Base-by-base conservation (phyloP, 345 rosid genomes). In the Diplotaxis tenuifolia region DNA sequence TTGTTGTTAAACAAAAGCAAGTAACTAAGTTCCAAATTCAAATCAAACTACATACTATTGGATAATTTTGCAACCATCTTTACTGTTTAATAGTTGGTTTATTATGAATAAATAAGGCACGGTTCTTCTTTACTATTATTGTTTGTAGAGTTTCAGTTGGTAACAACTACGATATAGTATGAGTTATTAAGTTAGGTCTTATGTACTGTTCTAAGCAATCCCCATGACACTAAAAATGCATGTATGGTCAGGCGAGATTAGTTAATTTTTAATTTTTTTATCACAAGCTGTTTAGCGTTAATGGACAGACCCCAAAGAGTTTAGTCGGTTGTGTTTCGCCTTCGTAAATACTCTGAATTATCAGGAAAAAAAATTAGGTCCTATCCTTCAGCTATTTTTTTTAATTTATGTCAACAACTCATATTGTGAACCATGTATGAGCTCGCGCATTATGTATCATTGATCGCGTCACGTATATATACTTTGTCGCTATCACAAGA, bases 121-220 rank as follows among this genome's bases (percentile, higher is more conserved):
- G 15, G 15, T 38, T 38, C 45, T 38, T 38, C n/a, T n/a, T 38
- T 38, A 14, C 12, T 4, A 12, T 72, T 0, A 9, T 19, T n/a
- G 58, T 45, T 21, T 45, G 38, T 21, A 56, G 38, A n/a, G 8
- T 57, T 57, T 36, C 20, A 20, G 31, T 22, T 14, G 22, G 27
- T 34, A 19, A 12, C 62, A 59, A 22, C 60, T 45, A 31, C 40
- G 23, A 60, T 49, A 4, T 8, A 38, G 29, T 27, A 31, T 57
- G 71, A 38, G 34, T n/a, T 10, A 50, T 53, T 67, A 67, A 12
- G 62, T 67, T 74, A 49, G 62, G 78, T 67, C 40, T 9, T 67
- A 67, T 9, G n/a, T n/a, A n/a, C n/a, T n/a, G n/a, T n/a, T n/a
- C n/a, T n/a, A n/a, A n/a, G n/a, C n/a, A n/a, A n/a, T n/a, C n/a